A percentile compares a stretch with the other conserved stretches of the same genome.
Evolutionary conservation across 2,329 filamentous ascomycete genomes (phyloP).

Genomic region (Geoglossum cookeanum): DNA sequence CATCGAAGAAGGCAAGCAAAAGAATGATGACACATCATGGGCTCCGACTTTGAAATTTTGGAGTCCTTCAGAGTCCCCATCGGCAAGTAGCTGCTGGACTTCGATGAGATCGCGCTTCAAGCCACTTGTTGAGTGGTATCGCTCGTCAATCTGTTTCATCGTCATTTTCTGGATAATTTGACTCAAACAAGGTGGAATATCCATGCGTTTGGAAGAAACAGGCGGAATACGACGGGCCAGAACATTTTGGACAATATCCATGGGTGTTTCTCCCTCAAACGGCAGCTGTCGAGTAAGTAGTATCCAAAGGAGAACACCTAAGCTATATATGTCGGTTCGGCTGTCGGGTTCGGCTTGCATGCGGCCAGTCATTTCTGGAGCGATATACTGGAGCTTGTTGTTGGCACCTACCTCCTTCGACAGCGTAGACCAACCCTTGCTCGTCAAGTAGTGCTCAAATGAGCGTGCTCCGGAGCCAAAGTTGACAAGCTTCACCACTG

Average conservation of each 20-base stretch:
- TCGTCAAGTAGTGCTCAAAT: slow-evolving; percentile 74
- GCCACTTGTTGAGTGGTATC: slow-evolving; percentile 78
- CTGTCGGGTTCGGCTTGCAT: slow-evolving; percentile 84
- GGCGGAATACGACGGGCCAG: slow-evolving; percentile 59
- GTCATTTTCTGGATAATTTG: slow-evolving; percentile 84
- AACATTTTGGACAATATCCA: slow-evolving; percentile 85
- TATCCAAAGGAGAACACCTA: slow-evolving; percentile 79
- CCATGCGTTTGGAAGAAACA: slow-evolving; percentile 57
- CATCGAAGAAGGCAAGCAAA: slow-evolving; percentile 64
- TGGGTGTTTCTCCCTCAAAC: slow-evolving; percentile 59
- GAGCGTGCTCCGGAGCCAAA: slow-evolving; percentile 74
- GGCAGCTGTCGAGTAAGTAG: slow-evolving; percentile 62
- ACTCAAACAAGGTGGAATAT: slow-evolving; percentile 67
- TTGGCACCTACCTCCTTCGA: slow-evolving; percentile 72
- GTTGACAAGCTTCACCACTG: slow-evolving; percentile 58
- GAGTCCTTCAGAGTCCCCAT: slow-evolving; percentile 54
- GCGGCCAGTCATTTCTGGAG: slow-evolving; percentile 83
- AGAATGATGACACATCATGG: slow-evolving; percentile 84
- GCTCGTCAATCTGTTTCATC: slow-evolving; percentile 66
- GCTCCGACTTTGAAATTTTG: slow-evolving; percentile 57
- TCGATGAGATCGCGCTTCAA: slow-evolving; percentile 62
- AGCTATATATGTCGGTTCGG: slow-evolving; percentile 81
- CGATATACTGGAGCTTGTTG: slow-evolving; percentile 80
- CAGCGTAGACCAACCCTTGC: slow-evolving; percentile 68
- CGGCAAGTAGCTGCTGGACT: slow-evolving; percentile 53